phyloP scores from a whole-genome alignment of 2,329 filamentous ascomycete species.

The Sporothrix mexicana region DNA sequence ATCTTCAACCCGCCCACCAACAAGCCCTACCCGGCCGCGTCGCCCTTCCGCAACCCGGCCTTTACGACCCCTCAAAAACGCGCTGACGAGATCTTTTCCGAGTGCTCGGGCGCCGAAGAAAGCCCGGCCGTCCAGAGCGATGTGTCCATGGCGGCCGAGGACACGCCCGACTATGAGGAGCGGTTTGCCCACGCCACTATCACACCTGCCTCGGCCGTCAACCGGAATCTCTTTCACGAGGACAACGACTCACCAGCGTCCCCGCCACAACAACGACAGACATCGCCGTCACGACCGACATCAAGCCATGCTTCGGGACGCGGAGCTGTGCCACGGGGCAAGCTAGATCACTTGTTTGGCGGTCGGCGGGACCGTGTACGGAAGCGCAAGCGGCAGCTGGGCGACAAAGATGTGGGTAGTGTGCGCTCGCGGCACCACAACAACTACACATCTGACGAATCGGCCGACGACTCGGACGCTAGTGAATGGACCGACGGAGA shows the following conservation, averaged over 20 bases:
- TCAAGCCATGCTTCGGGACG: constrained; percentile 59
- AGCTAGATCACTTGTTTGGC: constrained; percentile 46
- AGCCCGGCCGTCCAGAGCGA: constrained; percentile 64
- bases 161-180: constrained; percentile 59
- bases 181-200: constrained; percentile 51
- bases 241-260: constrained; percentile 24
- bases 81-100: constrained; percentile 60
- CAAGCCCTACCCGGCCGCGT: constrained; percentile 53
- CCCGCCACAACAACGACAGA: constrained; percentile 8
- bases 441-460: constrained; percentile 59
- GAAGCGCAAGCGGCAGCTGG: constrained; percentile 60
- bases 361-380: constrained; percentile 53
- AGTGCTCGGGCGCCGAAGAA: constrained; percentile 63
- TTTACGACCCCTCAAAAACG: constrained; percentile 68
- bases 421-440: constrained; percentile 54
- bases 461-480: constrained; percentile 39
- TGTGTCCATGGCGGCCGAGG: constrained; percentile 58
- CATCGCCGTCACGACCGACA: constrained; percentile 18
- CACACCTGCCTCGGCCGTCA: constrained; percentile 53
- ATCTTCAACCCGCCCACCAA: constrained; percentile 54
- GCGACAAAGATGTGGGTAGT: constrained; percentile 60
- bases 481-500: constrained; percentile 36
- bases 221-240: constrained; percentile 35
- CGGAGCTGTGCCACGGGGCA: constrained; percentile 65
- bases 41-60: constrained; percentile 66